phyloP scores from a whole-genome alignment of 1,139 yeast genomes.

The Pichia sp. region DNA sequence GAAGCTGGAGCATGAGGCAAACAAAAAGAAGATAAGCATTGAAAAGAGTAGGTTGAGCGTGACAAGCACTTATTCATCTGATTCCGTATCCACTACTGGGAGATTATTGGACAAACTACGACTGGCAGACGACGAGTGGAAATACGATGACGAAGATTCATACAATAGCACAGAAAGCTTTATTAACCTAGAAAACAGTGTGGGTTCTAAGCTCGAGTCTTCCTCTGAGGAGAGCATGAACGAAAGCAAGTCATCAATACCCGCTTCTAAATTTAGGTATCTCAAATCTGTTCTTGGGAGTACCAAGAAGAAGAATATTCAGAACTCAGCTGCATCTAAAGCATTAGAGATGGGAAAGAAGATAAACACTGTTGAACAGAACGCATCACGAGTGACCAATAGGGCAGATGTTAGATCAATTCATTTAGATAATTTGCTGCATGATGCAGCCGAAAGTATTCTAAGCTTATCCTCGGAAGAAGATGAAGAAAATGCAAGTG shows the following conservation, averaged over 20 bases:
- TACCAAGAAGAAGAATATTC: conserved; percentile 7
- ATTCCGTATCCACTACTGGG: conserved; percentile 28
- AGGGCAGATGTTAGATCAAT: conserved; percentile 13
- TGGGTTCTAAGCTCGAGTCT: background rate
- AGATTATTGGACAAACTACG: conserved; percentile 31
- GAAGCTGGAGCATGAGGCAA: conserved; percentile 4
- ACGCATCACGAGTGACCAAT: conserved; percentile 8
- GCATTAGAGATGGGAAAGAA: conserved; percentile 22
- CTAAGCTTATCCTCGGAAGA: conserved; percentile 6
- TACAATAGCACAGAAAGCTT: background rate
- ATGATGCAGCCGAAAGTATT: conserved; percentile 6
- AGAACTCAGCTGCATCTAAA: conserved; percentile 15
- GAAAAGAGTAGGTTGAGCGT: conserved; percentile 14
- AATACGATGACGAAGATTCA: conserved; percentile 3
- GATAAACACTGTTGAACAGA: conserved; percentile 14
- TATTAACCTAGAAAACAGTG: background rate
- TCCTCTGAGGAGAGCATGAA: background rate
- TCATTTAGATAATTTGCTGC: conserved; percentile 13
- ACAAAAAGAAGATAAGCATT: conserved; percentile 1
- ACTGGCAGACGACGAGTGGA: conserved; percentile 28
- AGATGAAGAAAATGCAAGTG: conserved; percentile 2
- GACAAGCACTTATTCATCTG: conserved; percentile 28
- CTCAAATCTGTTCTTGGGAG: conserved; percentile 16
- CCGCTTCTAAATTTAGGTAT: conserved; percentile 17
- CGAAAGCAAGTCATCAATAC: conserved; percentile 1